A percentile compares a stretch with the other conserved stretches of the same genome.
phyloP scores from a whole-genome alignment of 1,284 basidiomycete genomes.

The Leccinum griseonigrum region DNA sequence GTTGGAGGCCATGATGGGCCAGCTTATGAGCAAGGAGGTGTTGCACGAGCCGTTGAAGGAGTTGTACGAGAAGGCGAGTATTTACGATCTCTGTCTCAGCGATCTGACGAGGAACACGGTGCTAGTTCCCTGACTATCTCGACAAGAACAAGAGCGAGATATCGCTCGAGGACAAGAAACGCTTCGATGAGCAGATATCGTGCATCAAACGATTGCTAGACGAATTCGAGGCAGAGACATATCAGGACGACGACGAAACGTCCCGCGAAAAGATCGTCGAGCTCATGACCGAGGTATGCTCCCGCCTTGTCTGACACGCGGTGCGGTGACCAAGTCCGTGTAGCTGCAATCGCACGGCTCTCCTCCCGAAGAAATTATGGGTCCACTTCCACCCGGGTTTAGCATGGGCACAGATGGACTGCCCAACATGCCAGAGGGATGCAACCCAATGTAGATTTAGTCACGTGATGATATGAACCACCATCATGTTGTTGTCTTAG shows the following conservation, averaged over 20 bases:
- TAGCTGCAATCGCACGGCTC: constrained; percentile 87
- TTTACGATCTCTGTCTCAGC: background rate
- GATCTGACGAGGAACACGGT: background rate
- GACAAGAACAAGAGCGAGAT: constrained; percentile 48
- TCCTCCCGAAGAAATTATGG: constrained; percentile 90
- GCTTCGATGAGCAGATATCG: constrained; percentile 68
- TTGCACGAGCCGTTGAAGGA: constrained; percentile 92
- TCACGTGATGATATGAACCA: constrained; percentile 17
- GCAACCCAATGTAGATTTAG: constrained; percentile 36
- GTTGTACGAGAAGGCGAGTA: constrained; percentile 71
- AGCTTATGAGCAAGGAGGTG: constrained; percentile 95
- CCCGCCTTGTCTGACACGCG: background rate
- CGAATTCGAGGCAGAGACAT: constrained; percentile 70
- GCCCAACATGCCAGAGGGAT: constrained; percentile 53
- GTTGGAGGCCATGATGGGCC: constrained; percentile 81
- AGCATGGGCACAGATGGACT: constrained; percentile 56
- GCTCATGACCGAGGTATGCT: constrained; percentile 74
- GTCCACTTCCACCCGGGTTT: constrained; percentile 81
- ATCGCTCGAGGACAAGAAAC: constrained; percentile 59
- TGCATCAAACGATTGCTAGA: constrained; percentile 69
- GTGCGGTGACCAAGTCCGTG: constrained; percentile 1
- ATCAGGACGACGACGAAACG: constrained; percentile 60
- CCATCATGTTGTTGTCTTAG: constrained; percentile 2
- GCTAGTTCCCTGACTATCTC: constrained; percentile 80
- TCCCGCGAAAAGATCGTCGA: constrained; percentile 56